phyloP scores from a whole-genome alignment of 305 asterid genomes.

The Fraxinus ornus region DNA sequence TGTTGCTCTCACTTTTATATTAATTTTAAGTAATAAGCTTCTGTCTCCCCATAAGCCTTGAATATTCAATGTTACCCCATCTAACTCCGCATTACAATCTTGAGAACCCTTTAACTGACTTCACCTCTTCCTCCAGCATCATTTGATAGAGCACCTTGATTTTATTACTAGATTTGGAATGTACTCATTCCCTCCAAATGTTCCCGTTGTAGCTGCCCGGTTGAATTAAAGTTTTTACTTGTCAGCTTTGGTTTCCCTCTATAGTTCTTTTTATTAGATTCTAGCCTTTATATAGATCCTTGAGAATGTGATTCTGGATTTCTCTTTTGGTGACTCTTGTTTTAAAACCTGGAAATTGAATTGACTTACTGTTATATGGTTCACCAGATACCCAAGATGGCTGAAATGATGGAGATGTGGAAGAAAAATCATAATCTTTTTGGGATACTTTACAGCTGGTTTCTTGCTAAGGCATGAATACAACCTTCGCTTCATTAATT shows the following conservation, averaged over 20 bases:
- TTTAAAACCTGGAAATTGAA: constrained; percentile 7
- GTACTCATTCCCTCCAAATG: not conserved
- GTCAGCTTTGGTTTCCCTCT: not conserved
- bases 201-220: not conserved
- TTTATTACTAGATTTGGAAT: not conserved
- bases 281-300: constrained; percentile 2
- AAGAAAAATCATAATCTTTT: constrained; percentile 75
- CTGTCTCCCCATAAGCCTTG: not conserved
- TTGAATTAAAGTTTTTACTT: not conserved
- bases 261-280: not conserved
- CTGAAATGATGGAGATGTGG: constrained; percentile 89
- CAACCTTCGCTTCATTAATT: constrained; percentile 19
- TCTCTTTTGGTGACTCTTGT: not conserved
- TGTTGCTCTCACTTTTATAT: not conserved
- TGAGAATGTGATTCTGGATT: not conserved
- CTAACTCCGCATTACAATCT: not conserved
- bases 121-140: not conserved
- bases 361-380: constrained; percentile 25
- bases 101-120: not conserved
- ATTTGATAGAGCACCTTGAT: not conserved
- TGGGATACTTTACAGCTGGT: constrained; percentile 92
- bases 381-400: constrained; percentile 70
- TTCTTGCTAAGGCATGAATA: constrained; percentile 76
- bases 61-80: not conserved
- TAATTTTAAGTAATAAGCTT: not conserved